phyloP scores from a whole-genome alignment of 345 rosid genomes.

The Syzygium grande region DNA sequence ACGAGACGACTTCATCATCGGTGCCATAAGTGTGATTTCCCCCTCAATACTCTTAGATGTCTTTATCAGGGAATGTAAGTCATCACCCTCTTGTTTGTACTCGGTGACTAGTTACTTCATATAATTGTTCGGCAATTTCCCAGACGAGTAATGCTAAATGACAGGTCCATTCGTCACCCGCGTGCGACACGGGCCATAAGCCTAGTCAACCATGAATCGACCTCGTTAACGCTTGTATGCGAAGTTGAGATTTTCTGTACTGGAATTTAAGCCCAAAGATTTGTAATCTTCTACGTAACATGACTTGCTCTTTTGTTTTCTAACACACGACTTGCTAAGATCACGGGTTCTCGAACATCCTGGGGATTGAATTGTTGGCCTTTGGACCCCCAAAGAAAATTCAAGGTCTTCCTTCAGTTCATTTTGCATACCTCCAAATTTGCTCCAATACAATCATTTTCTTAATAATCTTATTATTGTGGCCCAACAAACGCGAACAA shows the following conservation, averaged over 20 bases:
- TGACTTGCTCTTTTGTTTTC: not conserved
- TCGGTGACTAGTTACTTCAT: not conserved
- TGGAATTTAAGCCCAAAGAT: no score
- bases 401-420: not conserved
- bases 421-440: not conserved
- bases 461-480: not conserved
- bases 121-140: no score
- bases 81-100: not conserved
- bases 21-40: not conserved
- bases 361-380: not conserved
- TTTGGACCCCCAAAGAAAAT: not conserved
- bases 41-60: no score
- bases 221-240: not conserved
- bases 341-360: not conserved
- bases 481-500: not conserved
- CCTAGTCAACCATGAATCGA: not conserved
- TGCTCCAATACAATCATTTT: not conserved
- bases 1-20: not conserved
- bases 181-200: not conserved
- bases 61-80: no score
- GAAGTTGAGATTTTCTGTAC: not conserved
- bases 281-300: not conserved
- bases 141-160: not conserved
- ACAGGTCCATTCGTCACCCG: rapidly evolving
- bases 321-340: not conserved